A percentile compares a stretch with the other conserved stretches of the same genome.
These are phyloP conservation scores for Basidioascus undulatus DNA, from an alignment of 768 basidiomycete species.

Conservation along the genomic window DNA sequence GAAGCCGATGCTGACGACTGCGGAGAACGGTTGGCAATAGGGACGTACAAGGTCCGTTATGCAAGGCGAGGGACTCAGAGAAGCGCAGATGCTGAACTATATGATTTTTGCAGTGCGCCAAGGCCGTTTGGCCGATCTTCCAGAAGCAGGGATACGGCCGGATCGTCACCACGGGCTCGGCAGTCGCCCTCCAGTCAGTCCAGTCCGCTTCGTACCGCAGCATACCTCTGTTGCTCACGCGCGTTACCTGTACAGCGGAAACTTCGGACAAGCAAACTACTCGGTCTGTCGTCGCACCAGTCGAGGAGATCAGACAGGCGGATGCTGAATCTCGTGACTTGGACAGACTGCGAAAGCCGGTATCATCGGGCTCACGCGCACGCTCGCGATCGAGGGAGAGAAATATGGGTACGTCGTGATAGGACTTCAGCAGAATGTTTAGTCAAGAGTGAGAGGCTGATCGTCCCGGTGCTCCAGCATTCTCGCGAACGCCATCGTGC, in stretches of 20 bases:
- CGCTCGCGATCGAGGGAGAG: conserved; percentile 70
- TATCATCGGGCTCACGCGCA: conserved; percentile 70
- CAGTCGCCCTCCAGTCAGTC: conserved; percentile 71
- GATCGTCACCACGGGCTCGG: conserved; percentile 79
- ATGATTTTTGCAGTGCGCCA: conserved; percentile 36
- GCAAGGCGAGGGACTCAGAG: too few species aligned
- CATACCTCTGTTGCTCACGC: neutral
- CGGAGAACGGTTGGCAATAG: conserved; percentile 16
- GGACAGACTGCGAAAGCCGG: conserved; percentile 56
- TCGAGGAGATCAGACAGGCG: neutral
- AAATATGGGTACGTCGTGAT: too few species aligned
- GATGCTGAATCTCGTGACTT: neutral
- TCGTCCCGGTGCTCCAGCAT: too few species aligned
- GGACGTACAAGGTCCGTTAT: conserved; percentile 53
- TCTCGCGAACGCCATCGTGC: too few species aligned
- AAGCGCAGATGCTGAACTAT: neutral
- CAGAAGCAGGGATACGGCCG: conserved; percentile 89
- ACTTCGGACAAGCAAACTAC: conserved; percentile 74
- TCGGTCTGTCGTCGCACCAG: neutral
- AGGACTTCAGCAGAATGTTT: too few species aligned
- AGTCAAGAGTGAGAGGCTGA: too few species aligned
- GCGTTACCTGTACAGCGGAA: conserved; percentile 25
- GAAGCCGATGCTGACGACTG: neutral
- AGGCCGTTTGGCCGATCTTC: conserved; percentile 92
- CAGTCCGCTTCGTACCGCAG: neutral